A percentile compares a stretch with the other conserved stretches of the same genome.
Evolutionary conservation across 805 yeast species (phyloP).

Genomic region (Wickerhamiella shivajii): DNA sequence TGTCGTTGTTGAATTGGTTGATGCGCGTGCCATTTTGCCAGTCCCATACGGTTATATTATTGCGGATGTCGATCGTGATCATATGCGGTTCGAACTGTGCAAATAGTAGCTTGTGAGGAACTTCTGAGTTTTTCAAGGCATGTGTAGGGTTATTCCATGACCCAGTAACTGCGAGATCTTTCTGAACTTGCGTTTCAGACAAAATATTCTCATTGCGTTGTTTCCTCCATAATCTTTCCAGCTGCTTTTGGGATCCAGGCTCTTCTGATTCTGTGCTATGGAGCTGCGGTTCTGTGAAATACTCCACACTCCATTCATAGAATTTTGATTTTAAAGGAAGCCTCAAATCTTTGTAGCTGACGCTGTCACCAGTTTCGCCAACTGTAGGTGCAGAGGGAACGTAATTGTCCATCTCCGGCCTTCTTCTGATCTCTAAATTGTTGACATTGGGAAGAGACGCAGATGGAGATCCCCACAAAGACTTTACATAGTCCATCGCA

Average conservation of each 20-base stretch:
- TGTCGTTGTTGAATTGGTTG: conserved; percentile 63
- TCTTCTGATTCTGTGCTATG: conserved; percentile 72
- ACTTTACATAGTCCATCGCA: no score
- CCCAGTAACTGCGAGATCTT: conserved; percentile 66
- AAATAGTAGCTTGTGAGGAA: conserved; percentile 40
- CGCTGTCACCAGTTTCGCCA: conserved; percentile 2
- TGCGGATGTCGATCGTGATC: conserved; percentile 70
- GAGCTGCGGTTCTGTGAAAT: conserved; percentile 94
- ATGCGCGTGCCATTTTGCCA: conserved; percentile 53
- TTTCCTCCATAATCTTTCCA: conserved; percentile 74
- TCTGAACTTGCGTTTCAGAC: conserved; percentile 80
- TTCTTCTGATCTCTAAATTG: no score
- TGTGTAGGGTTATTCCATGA: conserved; percentile 68
- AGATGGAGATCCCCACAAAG: no score
- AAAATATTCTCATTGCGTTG: conserved; percentile 78
- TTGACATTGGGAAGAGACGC: no score
- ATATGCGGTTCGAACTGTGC: conserved; percentile 83
- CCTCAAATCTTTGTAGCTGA: not conserved
- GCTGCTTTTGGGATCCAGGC: conserved; percentile 79
- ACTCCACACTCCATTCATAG: conserved; percentile 47
- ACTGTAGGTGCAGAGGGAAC: conserved; percentile 5
- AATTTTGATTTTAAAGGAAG: conserved; percentile 26
- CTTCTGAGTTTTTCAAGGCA: conserved; percentile 35
- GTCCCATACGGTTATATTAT: conserved; percentile 73
- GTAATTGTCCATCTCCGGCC: no score